phyloP scores from a whole-genome alignment of 495 filamentous ascomycete genomes.

The Aspergillus egyptiacus region DNA sequence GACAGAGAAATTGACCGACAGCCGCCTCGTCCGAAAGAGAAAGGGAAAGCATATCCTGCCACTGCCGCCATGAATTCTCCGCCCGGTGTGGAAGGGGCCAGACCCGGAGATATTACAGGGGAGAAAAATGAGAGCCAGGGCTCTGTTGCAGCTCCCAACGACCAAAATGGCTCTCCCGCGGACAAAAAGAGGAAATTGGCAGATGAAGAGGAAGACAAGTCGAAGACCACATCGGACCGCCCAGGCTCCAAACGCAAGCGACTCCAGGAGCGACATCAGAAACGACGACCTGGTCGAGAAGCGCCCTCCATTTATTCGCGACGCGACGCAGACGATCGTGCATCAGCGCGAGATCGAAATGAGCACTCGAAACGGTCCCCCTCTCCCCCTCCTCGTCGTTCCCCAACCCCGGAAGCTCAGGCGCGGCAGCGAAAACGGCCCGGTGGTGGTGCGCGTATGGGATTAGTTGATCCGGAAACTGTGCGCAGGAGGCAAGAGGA shows the following conservation, averaged over 20 bases:
- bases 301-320: constrained; percentile 41
- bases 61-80: constrained; percentile 6
- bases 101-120: not conserved
- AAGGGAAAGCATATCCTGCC: not conserved
- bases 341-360: constrained; percentile 15
- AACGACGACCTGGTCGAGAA: constrained; percentile 33
- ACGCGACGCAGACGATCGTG: constrained; percentile 28
- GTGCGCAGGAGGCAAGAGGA: constrained; percentile 61
- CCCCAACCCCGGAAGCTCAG: constrained; percentile 36
- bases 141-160: constrained; percentile 1
- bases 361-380: constrained; percentile 28
- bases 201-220: constrained; percentile 21
- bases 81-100: not conserved
- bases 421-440: constrained; percentile 78
- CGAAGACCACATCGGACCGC: constrained; percentile 20
- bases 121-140: constrained; percentile 10
- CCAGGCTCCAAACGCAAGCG: constrained; percentile 37
- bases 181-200: constrained; percentile 25
- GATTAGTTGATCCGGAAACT: constrained; percentile 60
- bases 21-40: not conserved
- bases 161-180: constrained; percentile 18
- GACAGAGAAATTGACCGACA: not conserved
- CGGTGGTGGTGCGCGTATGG: constrained; percentile 72
- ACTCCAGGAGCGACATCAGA: constrained; percentile 41
- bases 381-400: constrained; percentile 35